These are phyloP conservation scores for Grigorovia jiainica DNA, from an alignment of 805 yeast genomes.

Conservation along the genomic window DNA sequence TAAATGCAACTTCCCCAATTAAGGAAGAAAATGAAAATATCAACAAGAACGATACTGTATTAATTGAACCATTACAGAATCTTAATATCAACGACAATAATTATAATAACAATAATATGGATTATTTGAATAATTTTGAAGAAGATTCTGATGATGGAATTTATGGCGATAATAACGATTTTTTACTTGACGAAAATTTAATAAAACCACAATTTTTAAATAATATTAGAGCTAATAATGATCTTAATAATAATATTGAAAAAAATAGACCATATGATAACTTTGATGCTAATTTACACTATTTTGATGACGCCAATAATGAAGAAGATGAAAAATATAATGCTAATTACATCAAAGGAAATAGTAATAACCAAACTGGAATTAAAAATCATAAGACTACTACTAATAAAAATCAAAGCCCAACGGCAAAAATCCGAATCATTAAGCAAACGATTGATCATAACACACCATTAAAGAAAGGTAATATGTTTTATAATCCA, in stretches of 20 bases:
- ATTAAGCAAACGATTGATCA: conserved; percentile 28
- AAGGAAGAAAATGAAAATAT: conserved; percentile 12
- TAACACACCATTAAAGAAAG: conserved; percentile 22
- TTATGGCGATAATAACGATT: conserved; percentile 9
- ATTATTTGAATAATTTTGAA: neutral
- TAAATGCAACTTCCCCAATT: conserved; percentile 5
- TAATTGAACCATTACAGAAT: neutral
- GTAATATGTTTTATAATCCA: conserved; percentile 24
- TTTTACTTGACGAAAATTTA: conserved; percentile 17
- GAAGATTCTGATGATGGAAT: conserved; percentile 1
- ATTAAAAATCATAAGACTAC: too few relatives aligned
- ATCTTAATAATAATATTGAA: neutral
- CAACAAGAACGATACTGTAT: neutral
- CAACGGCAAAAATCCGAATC: conserved; percentile 18
- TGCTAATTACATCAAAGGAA: neutral
- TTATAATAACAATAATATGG: neutral
- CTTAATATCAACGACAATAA: neutral
- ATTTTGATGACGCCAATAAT: neutral
- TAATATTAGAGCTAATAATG: neutral
- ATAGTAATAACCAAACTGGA: too few relatives aligned
- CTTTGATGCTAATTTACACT: neutral
- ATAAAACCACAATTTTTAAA: conserved; percentile 20
- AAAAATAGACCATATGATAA: too few relatives aligned
- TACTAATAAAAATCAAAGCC: neutral
- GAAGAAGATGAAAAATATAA: neutral